Conservation (phyloP, 169 alveolate species). For the Fabrea salina region DNA sequence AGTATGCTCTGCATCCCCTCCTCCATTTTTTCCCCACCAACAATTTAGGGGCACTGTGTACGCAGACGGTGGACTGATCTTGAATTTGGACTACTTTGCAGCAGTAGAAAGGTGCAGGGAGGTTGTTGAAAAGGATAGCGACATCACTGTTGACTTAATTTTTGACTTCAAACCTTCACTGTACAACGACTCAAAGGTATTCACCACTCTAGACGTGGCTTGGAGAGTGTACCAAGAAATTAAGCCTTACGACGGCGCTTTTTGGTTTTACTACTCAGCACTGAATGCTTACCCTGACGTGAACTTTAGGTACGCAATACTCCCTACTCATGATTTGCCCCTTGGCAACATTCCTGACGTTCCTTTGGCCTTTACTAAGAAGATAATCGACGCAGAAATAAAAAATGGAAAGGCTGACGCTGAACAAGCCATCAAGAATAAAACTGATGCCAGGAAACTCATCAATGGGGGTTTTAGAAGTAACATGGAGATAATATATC, state of each 20-base stretch:
- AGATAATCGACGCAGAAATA: background rate
- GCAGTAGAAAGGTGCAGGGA: conserved; percentile 42
- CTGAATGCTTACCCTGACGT: conserved; percentile 30
- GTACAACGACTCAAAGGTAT: background rate
- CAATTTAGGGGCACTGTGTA: background rate
- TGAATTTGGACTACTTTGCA: conserved; percentile 38
- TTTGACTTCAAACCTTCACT: background rate
- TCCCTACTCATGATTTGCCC: conserved; percentile 33
- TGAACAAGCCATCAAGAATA: background rate
- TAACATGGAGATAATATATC: too few species aligned
- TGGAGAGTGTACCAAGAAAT: background rate
- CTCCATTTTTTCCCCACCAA: conserved; percentile 35
- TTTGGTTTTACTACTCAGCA: background rate
- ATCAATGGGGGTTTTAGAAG: background rate
- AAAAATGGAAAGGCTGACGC: background rate
- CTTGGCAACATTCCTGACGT: background rate
- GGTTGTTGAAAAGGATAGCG: conserved; percentile 7
- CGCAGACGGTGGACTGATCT: conserved; percentile 42
- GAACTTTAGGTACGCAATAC: conserved; percentile 27
- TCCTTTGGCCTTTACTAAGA: background rate
- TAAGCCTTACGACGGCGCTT: background rate
- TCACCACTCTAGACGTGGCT: background rate
- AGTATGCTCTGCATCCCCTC: conserved; percentile 33
- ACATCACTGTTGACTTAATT: conserved; percentile 36
- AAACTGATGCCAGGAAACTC: background rate